Evolutionary conservation across 345 rosid species (phyloP).

Genomic region (Geranium brycei): DNA sequence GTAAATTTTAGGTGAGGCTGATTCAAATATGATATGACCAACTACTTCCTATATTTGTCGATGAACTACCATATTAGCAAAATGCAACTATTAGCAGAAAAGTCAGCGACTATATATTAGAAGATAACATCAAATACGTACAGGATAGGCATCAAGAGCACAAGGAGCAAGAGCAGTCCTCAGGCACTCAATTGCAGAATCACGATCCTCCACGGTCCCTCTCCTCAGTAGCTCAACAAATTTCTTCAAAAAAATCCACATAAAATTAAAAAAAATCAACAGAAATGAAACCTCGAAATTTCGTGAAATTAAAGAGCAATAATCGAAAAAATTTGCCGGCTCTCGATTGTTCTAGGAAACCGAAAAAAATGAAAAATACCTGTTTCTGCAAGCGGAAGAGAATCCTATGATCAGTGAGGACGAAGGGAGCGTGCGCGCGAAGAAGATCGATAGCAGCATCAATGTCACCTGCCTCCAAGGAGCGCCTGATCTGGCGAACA

Average conservation of each 20-base stretch:
- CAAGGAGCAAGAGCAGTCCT: constrained; percentile 84
- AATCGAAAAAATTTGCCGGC: neutral
- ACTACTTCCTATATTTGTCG: neutral
- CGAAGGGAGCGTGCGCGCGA: constrained; percentile 51
- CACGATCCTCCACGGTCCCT: constrained; percentile 54
- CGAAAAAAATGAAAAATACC: constrained; percentile 23
- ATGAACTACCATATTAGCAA: neutral
- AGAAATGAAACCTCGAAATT: neutral
- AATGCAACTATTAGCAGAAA: neutral
- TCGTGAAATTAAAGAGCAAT: neutral
- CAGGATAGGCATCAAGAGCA: constrained; percentile 97
- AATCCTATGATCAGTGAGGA: constrained; percentile 68
- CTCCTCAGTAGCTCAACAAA: constrained; percentile 77
- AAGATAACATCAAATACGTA: constrained; percentile 11
- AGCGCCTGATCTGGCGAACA: constrained; percentile 65
- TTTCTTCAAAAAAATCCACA: constrained; percentile 34
- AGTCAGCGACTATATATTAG: neutral
- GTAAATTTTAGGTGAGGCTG: neutral
- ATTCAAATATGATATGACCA: neutral
- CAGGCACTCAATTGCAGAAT: constrained; percentile 58
- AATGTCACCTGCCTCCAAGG: constrained; percentile 61
- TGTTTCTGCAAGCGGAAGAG: constrained; percentile 83
- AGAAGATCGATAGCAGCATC: constrained; percentile 55
- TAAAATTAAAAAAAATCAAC: neutral
- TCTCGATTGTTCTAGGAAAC: neutral